Base-by-base conservation (phyloP, 23 red algal species). In the Cyanidioschyzon merolae region DNA sequence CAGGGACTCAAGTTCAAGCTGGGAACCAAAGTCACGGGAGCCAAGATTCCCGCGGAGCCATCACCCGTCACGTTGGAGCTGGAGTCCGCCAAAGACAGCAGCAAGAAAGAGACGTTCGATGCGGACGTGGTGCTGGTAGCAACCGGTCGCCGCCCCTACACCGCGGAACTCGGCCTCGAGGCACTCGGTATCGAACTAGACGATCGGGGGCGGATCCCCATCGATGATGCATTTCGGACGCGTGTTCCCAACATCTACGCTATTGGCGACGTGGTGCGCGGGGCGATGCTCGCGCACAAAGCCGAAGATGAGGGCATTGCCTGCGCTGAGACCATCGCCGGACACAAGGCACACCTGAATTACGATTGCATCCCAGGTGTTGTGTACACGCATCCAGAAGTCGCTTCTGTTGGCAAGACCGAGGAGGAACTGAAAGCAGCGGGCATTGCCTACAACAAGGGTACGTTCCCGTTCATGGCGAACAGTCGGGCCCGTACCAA, bases 241-340 rank as follows among this genome's bases (percentile, higher is more conserved):
- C 86, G 57, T 39, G 77, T 90, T 25, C 86, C 89, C 24, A 87
- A 80, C 68, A 80, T 98, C 12, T 98, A 91, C 83, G 94, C 94
- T 2, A 98, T 98, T 87, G 94, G 94, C 24, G 94, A 98, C 76
- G 78, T 98, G 34, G 83, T 98, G 67, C 80, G 84, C 37, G 94
- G 94, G 1, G 87, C 94, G 16, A 98, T 98, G 94, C 79, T 98
- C 40, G 94, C 94, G 34, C 94, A 98, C 76, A 98, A 98, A 45
- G 94, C 94, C 38, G 88, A 91, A 59, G 94, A 98, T 58, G 94
- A 98, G 50, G 94, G 94, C 68, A 40, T 86, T 18, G 83, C 89
- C 39, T 74, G 75, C 29, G 94, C 88, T 17, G 94, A 98, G 79
- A 88, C 85, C 30, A 98, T 98, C 58, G 94, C 94, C 15, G 94